Percentiles rank a stretch among this genome's conserved stretches.
These are phyloP conservation scores for Alternaria hordeiaustralica DNA, from an alignment of 2,329 filamentous ascomycete genomes.

Conservation along the genomic window DNA sequence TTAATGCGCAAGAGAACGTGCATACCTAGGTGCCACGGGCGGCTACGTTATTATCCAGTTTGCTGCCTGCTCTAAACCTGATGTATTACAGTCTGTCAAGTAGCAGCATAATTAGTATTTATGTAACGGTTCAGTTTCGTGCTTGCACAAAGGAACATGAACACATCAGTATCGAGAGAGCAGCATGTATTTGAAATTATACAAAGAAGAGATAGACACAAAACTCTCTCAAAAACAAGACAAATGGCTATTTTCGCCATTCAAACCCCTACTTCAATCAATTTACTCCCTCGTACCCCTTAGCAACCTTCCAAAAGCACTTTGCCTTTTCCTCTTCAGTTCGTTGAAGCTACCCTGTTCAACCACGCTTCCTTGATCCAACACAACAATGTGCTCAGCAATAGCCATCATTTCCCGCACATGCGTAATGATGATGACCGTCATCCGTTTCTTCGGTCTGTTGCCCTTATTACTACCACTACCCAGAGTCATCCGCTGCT, in stretches of 20 bases:
- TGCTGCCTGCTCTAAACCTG: neutral
- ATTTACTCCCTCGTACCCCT: constrained; percentile 41
- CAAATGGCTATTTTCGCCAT: neutral
- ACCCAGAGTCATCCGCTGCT: neutral
- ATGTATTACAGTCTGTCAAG: neutral
- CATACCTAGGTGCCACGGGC: neutral
- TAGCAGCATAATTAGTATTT: neutral
- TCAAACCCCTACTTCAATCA: neutral
- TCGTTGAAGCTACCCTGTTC: constrained; percentile 72
- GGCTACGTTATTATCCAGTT: neutral
- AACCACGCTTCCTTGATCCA: constrained; percentile 70
- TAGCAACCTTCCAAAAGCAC: constrained; percentile 46
- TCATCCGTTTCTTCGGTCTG: constrained; percentile 55
- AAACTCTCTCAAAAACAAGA: neutral
- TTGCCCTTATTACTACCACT: constrained; percentile 21
- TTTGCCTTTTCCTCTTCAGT: constrained; percentile 52
- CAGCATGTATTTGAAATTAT: neutral
- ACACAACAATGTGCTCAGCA: constrained; percentile 74
- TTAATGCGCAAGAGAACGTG: neutral
- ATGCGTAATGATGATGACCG: constrained; percentile 84
- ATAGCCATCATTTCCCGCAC: constrained; percentile 84
- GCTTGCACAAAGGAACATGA: neutral
- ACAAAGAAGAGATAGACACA: neutral
- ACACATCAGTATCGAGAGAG: neutral
- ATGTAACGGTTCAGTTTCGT: neutral